These are phyloP conservation scores for Ramaria rubella DNA, from an alignment of 768 basidiomycete species.

Conservation along the genomic window DNA sequence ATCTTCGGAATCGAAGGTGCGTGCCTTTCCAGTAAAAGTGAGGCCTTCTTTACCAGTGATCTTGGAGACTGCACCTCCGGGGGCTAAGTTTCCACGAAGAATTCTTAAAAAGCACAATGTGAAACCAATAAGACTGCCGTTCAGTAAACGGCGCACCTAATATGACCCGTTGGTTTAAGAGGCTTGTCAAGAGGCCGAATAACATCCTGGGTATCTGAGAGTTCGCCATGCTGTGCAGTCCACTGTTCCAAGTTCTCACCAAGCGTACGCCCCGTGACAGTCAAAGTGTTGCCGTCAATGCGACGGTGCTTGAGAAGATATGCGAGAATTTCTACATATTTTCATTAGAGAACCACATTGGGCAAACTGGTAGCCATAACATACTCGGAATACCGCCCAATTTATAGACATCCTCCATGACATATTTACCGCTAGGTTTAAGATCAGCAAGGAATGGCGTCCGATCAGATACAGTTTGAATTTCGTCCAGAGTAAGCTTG, in stretches of 20 bases:
- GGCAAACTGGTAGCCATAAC: constrained; percentile 23
- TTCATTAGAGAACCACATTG: neutral
- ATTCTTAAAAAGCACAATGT: constrained; percentile 49
- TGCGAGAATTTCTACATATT: constrained; percentile 61
- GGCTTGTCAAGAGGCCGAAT: constrained; percentile 83
- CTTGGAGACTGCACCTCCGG: constrained; percentile 93
- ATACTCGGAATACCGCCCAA: constrained; percentile 94
- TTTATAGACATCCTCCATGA: constrained; percentile 96
- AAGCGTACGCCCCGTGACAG: constrained; percentile 83
- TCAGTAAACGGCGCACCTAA: constrained; percentile 48
- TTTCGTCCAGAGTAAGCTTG: constrained; percentile 81
- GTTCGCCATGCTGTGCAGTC: constrained; percentile 72
- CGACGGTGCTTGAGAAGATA: constrained; percentile 82
- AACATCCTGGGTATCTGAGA: constrained; percentile 70
- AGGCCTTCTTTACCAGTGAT: constrained; percentile 95
- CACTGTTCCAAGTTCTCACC: constrained; percentile 91
- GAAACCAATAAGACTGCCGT: neutral
- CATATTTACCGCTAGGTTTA: constrained; percentile 96
- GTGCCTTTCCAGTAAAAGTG: constrained; percentile 83
- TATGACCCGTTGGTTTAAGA: constrained; percentile 85
- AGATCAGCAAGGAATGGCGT: constrained; percentile 93
- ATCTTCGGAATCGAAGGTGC: constrained; percentile 87
- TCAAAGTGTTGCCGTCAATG: constrained; percentile 86
- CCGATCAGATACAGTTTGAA: constrained; percentile 88
- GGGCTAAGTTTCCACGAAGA: constrained; percentile 85